Base-by-base conservation (phyloP, 176 grass and related monocot species). In the Chrysopogon serrulatus region DNA sequence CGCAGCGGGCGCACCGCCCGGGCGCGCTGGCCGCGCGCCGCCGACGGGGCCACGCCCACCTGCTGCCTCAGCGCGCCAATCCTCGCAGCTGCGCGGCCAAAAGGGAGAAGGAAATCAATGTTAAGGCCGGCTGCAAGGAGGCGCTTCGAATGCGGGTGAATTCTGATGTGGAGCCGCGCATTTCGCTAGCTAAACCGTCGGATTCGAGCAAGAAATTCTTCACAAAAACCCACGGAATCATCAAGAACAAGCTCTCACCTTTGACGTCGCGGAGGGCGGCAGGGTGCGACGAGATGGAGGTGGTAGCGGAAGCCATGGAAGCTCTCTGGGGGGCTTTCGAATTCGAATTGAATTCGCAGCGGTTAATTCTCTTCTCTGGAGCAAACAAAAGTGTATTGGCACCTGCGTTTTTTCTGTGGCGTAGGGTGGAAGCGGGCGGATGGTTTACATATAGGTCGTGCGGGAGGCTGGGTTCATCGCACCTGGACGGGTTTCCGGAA, bases 231-330 rank as follows among this genome's bases (percentile, higher is more conserved):
- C 31, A 10, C 56, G 16, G 82, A 73, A 31, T 69, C 19, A 57
- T 19, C 9, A 30, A 16, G 54, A 56, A 31, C 2, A 18, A 32
- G 78, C 54, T 5, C 60, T 84, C 53, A 89, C 96, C 96, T 90
- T 89, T 90, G 89, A 72, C 83, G 70, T 95, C 91, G 54, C 90
- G 87, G 65, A 77, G 82, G 56, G 79, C 79, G 82, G 90, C 65
- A 0, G 87, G 79, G 75, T 85, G 85, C 54, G 91, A 92, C 37
- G 93, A 86, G 77, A 95, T 83, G 42, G 96, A 98, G 62, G 87
- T 80, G 59, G 93, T 88, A 36, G 93, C 91, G 42, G 85, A 90
- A 24, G 96, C 96, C 96, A 98, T 98, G 19, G 74, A 2, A 34
- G 9, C 41, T 27, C 14, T 68, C 51, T 9, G 70, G 23, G 41